These are phyloP conservation scores for Aspergillus cristatus DNA, from an alignment of 495 filamentous ascomycete genomes.

Conservation along the genomic window DNA sequence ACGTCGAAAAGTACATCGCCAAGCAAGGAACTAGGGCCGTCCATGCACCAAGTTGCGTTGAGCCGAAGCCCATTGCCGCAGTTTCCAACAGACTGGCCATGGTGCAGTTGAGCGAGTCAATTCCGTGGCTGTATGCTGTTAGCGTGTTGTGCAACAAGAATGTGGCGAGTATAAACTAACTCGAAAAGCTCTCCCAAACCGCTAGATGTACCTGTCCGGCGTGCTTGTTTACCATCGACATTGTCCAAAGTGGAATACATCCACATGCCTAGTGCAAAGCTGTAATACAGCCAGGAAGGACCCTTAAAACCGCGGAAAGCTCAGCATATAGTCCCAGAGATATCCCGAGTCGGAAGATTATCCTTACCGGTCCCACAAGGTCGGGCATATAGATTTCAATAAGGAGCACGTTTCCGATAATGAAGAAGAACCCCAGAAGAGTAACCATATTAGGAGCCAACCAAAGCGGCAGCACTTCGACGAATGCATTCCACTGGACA, in stretches of 20 bases:
- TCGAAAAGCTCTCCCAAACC: conserved; percentile 95
- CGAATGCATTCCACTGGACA: conserved; percentile 89
- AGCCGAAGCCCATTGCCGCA: conserved; percentile 82
- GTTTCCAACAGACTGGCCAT: conserved; percentile 81
- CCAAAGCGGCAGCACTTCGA: conserved; percentile 88
- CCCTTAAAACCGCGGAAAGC: conserved; percentile 39
- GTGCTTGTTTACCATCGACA: conserved; percentile 94
- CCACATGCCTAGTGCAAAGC: conserved; percentile 88
- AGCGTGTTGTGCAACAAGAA: conserved; percentile 14
- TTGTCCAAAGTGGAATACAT: conserved; percentile 99
- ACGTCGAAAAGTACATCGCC: conserved; percentile 98
- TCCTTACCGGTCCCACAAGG: conserved; percentile 75
- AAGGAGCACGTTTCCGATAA: conserved; percentile 74
- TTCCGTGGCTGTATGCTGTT: conserved; percentile 62
- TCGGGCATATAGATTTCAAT: conserved; percentile 82
- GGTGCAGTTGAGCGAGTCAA: conserved; percentile 95
- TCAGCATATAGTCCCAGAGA: conserved; percentile 18
- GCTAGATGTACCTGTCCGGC: conserved; percentile 89
- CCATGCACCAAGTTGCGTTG: conserved; percentile 72
- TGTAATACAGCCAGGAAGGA: conserved; percentile 87
- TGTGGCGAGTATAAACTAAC: conserved; percentile 31
- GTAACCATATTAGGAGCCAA: conserved; percentile 97
- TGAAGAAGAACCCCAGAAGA: conserved; percentile 88
- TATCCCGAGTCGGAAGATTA: neutral
- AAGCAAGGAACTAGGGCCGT: conserved; percentile 86